Evolutionary conservation across 768 basidiomycete genomes (phyloP).

Genomic region (Rhodotorula graminis): DNA sequence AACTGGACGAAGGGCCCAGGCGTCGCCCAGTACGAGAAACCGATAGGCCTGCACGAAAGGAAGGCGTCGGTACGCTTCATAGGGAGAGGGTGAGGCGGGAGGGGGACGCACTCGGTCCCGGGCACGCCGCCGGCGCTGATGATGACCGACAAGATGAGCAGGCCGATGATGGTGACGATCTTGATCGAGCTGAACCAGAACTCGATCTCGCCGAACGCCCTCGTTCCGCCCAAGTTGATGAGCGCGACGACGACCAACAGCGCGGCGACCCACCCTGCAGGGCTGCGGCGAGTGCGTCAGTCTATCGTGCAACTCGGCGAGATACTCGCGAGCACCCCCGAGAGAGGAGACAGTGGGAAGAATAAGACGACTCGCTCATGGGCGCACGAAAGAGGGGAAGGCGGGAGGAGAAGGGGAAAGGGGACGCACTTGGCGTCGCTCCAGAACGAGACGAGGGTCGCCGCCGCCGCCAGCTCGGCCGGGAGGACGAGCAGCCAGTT

Average conservation of each 20-base stretch:
- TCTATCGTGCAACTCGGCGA: too few relatives aligned
- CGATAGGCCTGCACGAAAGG: conserved; percentile 29
- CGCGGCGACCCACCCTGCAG: conserved; percentile 45
- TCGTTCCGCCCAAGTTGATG: conserved; percentile 44
- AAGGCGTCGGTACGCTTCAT: background rate
- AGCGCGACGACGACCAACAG: conserved; percentile 43
- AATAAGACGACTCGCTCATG: too few relatives aligned
- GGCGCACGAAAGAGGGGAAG: too few relatives aligned
- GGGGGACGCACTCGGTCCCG: background rate
- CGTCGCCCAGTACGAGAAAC: conserved; percentile 52
- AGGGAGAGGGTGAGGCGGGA: background rate
- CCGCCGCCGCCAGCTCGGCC: conserved; percentile 68
- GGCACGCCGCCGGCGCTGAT: conserved; percentile 33
- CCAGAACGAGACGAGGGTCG: conserved; percentile 68
- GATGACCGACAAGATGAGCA: conserved; percentile 37
- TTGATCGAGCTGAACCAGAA: conserved; percentile 46
- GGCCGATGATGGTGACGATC: conserved; percentile 33
- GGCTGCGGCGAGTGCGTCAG: conserved; percentile 42
- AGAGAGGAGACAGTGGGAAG: too few relatives aligned
- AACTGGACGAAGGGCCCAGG: conserved; percentile 80
- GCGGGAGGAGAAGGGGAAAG: conserved; percentile 35
- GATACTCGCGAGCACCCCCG: too few relatives aligned
- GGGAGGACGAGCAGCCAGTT: conserved; percentile 57
- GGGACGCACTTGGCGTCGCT: conserved; percentile 49
- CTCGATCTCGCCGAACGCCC: conserved; percentile 49